These are phyloP conservation scores for Penicillium mononematosum DNA, from an alignment of 495 filamentous ascomycete species.

Conservation along the genomic window DNA sequence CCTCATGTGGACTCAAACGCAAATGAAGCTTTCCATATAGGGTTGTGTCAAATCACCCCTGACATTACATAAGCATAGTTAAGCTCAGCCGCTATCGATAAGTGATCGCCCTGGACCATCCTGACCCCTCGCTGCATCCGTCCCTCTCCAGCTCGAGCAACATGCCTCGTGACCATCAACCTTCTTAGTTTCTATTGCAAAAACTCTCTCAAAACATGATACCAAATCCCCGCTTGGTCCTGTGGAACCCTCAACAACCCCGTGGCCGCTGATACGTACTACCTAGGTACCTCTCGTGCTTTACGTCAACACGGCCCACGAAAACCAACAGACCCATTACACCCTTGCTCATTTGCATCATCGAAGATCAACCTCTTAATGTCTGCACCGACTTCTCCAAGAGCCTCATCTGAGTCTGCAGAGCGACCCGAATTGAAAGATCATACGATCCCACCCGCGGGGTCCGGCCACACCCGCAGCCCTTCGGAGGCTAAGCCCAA, in stretches of 20 bases:
- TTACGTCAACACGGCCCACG: background rate
- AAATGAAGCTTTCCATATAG: background rate
- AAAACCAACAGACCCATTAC: conserved; percentile 1
- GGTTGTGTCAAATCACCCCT: conserved; percentile 1
- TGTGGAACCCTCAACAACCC: conserved; percentile 10
- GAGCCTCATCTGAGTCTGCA: conserved; percentile 53
- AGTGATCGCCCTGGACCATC: conserved; percentile 26
- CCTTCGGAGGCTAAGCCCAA: conserved; percentile 24
- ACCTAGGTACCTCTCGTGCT: background rate
- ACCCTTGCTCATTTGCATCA: background rate
- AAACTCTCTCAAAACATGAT: conserved; percentile 5
- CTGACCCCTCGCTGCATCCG: conserved; percentile 32
- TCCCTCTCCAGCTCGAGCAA: conserved; percentile 12
- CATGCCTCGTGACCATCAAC: conserved; percentile 10
- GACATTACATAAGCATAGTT: background rate
- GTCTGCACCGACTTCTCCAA: conserved; percentile 34
- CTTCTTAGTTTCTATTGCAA: background rate
- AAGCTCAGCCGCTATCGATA: conserved; percentile 25
- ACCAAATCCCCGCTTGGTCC: conserved; percentile 3
- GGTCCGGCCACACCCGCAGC: conserved; percentile 22
- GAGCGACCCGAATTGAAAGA: conserved; percentile 45
- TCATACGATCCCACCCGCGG: conserved; percentile 17
- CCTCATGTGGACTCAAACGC: background rate
- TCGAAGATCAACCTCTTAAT: conserved; percentile 15
- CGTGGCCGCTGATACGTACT: conserved; percentile 5